Evolutionary conservation across 257 asterid genomes (phyloP), one percentile per base, ranked within the genome.

Genomic region (Penstemon davidsonii): DNA sequence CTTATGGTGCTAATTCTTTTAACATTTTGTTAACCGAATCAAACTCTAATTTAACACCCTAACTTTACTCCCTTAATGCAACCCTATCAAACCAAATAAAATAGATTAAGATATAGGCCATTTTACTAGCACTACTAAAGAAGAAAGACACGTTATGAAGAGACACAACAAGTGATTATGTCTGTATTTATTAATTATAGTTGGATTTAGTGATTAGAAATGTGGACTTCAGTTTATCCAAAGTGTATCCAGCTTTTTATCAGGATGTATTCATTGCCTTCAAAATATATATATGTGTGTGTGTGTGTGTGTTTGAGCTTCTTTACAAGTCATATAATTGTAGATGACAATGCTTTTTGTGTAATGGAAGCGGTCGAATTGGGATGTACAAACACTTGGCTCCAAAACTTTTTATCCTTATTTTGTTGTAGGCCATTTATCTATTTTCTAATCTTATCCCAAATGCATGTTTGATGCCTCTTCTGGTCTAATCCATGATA

Each of bases 241-340:
- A 44, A 44, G 75, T 63, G 47, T 40, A 65, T 65, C 73, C 38
- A 47, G 66, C 66, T 66, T 59, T 59, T 73, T 73, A 73, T 73
- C 73, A 40, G 57, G 72, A 65, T 50, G 66, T 37, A 11, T 65
- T 25, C 18, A 58, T 58, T 12, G 50, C 5, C 60, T 47, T 44
- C 64, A 62, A 18, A 25, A 25, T 25, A 0, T 41, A 41, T 42
- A 15, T n/a, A n/a, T n/a, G n/a, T n/a, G n/a, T n/a, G n/a, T n/a
- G n/a, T n/a, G n/a, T n/a, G n/a, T n/a, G 5, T 49, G 68, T 73
- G 72, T 66, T 66, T 36, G 63, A 44, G 63, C 69, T 67, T 73
- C 73, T 73, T 73, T 67, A 73, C 78, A 73, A 60, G 78, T 73
- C 78, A 67, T 67, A 4, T 52, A 19, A 47, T 67, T 60, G 60